Conservation (phyloP, 805 yeast species). For the Sporopachydermia lactativora region DNA sequence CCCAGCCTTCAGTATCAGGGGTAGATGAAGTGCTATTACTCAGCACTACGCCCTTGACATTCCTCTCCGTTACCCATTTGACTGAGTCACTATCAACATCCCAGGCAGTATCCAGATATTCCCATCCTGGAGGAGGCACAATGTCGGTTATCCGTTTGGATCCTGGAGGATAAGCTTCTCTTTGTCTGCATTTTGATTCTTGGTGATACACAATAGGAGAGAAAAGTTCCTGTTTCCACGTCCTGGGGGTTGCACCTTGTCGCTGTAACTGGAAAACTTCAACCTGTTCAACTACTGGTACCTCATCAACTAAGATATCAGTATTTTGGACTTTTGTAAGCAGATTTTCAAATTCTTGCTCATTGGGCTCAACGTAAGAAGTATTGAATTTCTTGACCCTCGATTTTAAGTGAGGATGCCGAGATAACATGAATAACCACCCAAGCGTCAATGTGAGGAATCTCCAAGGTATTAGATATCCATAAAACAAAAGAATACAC, state of each 20-base stretch:
- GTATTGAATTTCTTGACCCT: slow-evolving; percentile 14
- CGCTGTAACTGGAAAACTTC: slow-evolving; percentile 69
- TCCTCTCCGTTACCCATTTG: slow-evolving; percentile 37
- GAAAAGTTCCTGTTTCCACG: slow-evolving; percentile 49
- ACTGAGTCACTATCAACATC: slow-evolving; percentile 38
- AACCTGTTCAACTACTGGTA: slow-evolving; percentile 44
- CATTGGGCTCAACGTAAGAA: slow-evolving; percentile 14
- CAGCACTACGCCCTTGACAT: slow-evolving; percentile 16
- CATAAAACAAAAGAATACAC: slow-evolving; percentile 11
- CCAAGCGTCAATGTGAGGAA: slow-evolving; percentile 37
- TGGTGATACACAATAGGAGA: slow-evolving; percentile 41
- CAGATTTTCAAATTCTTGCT: slow-evolving; percentile 18
- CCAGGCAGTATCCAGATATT: slow-evolving; percentile 56
- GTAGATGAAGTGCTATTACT: slow-evolving; percentile 7
- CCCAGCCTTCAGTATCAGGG: slow-evolving; percentile 21
- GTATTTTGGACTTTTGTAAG: slow-evolving; percentile 25
- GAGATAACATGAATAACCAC: slow-evolving; percentile 37
- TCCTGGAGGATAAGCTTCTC: slow-evolving; percentile 53
- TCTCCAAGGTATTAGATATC: slow-evolving; percentile 50
- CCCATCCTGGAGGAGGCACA: slow-evolving; percentile 62
- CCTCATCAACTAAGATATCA: slow-evolving; percentile 51
- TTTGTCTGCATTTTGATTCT: slow-evolving; percentile 28
- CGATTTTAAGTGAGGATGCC: slow-evolving; percentile 44
- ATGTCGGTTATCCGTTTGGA: slow-evolving; percentile 39
- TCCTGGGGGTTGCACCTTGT: slow-evolving; percentile 42